phyloP scores from a whole-genome alignment of 139 green algal species.

The Chlamydomonas sp. region DNA sequence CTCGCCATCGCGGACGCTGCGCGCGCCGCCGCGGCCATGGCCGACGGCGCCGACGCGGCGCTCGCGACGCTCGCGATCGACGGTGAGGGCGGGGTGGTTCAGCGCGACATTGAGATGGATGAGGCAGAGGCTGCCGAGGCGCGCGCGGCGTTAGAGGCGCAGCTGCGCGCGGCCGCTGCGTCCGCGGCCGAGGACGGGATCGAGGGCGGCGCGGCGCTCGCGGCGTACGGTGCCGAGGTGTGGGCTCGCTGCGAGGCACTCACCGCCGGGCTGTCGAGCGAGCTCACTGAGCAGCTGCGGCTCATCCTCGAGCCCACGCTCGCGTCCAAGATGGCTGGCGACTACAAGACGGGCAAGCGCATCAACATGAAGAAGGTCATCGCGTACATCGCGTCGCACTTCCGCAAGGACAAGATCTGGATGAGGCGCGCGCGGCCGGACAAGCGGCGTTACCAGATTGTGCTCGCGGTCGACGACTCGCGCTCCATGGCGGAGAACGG shows the following conservation, averaged over 20 bases:
- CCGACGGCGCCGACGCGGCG: not conserved
- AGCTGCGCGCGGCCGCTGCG: slow-evolving; percentile 25
- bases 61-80: not conserved
- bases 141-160: slow-evolving; percentile 48
- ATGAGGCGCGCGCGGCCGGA: slow-evolving; percentile 85
- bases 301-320: slow-evolving; percentile 91
- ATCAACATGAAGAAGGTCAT: slow-evolving; percentile 99
- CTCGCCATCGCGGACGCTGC: not conserved
- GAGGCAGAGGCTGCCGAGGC: slow-evolving; percentile 32
- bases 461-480: slow-evolving; percentile 64
- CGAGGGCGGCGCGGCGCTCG: slow-evolving; percentile 11
- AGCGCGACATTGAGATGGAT: too few species aligned
- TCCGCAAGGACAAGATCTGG: slow-evolving; percentile 99
- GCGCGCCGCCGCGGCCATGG: slow-evolving; percentile 21
- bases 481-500: slow-evolving; percentile 87
- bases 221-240: slow-evolving; percentile 40
- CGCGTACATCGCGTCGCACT: slow-evolving; percentile 93
- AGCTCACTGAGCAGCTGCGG: slow-evolving; percentile 94
- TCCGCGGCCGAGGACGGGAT: slow-evolving; percentile 40
- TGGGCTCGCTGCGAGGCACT: slow-evolving; percentile 80
- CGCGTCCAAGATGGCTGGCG: slow-evolving; percentile 77
- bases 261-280: slow-evolving; percentile 55
- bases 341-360: slow-evolving; percentile 93
- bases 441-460: slow-evolving; percentile 92
- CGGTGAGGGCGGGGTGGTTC: too few species aligned